phyloP scores from a whole-genome alignment of 768 basidiomycete species.

The Strobilomyces dryophilus region DNA sequence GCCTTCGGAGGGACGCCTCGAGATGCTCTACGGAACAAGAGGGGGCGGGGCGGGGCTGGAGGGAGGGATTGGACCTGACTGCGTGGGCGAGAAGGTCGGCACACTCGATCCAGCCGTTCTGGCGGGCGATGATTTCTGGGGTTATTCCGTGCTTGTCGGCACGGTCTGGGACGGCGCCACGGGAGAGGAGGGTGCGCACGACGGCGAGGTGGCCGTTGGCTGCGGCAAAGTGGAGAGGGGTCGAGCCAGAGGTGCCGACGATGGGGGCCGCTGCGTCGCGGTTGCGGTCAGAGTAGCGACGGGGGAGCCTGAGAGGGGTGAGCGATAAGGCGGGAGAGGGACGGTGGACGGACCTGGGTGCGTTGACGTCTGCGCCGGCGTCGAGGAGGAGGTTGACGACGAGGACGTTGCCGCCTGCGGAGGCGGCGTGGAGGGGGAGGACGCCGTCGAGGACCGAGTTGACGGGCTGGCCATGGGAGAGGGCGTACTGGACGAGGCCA shows the following conservation, averaged over 20 bases:
- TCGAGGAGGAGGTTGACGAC: constrained; percentile 90
- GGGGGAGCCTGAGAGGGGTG: constrained; percentile 49
- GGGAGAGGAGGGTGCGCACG: constrained; percentile 74
- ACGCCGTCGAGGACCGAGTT: constrained; percentile 96
- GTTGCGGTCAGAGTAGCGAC: constrained; percentile 69
- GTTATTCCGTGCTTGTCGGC: constrained; percentile 91
- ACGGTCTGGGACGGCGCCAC: constrained; percentile 77
- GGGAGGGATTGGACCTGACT: constrained; percentile 18
- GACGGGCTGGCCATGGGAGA: constrained; percentile 91
- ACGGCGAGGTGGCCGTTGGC: constrained; percentile 87
- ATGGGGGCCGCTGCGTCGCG: constrained; percentile 66
- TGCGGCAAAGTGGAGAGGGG: constrained; percentile 95
- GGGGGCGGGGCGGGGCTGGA: constrained; percentile 18
- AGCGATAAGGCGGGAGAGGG: constrained; percentile 10
- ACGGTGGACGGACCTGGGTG: constrained; percentile 61
- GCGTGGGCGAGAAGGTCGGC: constrained; percentile 67
- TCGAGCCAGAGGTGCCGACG: constrained; percentile 82
- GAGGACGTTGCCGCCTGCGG: constrained; percentile 82
- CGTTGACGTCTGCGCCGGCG: constrained; percentile 96
- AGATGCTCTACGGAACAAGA: constrained; percentile 29
- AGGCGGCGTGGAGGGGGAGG: constrained; percentile 94
- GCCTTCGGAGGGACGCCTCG: constrained; percentile 35
- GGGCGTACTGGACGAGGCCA: constrained; percentile 88
- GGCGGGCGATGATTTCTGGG: constrained; percentile 76
- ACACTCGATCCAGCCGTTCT: constrained; percentile 76